phyloP scores from a whole-genome alignment of 2,329 filamentous ascomycete species.

The Epicoccum nigrum region DNA sequence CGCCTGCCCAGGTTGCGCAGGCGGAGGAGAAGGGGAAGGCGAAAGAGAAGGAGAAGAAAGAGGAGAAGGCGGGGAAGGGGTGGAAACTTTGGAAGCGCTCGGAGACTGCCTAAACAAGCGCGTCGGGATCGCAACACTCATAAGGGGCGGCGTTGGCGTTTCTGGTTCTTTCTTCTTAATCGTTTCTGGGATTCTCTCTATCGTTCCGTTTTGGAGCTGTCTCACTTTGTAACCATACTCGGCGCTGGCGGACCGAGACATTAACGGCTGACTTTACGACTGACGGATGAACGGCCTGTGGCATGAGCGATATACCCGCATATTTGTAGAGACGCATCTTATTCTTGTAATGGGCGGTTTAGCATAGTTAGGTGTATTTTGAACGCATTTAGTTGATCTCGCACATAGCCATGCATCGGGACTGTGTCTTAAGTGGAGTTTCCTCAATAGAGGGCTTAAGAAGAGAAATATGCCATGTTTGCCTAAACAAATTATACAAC shows the following conservation, averaged over 20 bases:
- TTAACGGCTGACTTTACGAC: conserved; percentile 9
- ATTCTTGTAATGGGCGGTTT: too few relatives aligned
- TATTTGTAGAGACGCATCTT: too few relatives aligned
- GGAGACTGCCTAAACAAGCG: conserved; percentile 5
- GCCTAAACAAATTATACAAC: too few relatives aligned
- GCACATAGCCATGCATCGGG: too few relatives aligned
- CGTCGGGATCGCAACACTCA: neutral
- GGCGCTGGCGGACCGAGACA: neutral
- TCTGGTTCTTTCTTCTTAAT: neutral
- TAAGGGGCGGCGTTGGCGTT: neutral
- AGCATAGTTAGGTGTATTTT: too few relatives aligned
- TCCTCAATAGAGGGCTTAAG: too few relatives aligned
- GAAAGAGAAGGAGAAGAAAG: conserved; percentile 21
- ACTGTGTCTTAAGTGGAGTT: too few relatives aligned
- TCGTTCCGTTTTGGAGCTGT: neutral
- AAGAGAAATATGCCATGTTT: too few relatives aligned
- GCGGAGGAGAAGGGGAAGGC: conserved; percentile 7
- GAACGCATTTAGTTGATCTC: too few relatives aligned
- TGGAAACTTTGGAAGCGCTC: conserved; percentile 29
- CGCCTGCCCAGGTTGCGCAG: neutral
- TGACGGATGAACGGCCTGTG: conserved; percentile 15
- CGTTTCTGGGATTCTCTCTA: neutral
- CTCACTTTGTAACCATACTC: neutral
- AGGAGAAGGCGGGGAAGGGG: conserved; percentile 31
- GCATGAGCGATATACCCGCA: conserved; percentile 16